Conservation (phyloP, 1,284 basidiomycete genomes). For the Leccinum brunneo-olivaceum region DNA sequence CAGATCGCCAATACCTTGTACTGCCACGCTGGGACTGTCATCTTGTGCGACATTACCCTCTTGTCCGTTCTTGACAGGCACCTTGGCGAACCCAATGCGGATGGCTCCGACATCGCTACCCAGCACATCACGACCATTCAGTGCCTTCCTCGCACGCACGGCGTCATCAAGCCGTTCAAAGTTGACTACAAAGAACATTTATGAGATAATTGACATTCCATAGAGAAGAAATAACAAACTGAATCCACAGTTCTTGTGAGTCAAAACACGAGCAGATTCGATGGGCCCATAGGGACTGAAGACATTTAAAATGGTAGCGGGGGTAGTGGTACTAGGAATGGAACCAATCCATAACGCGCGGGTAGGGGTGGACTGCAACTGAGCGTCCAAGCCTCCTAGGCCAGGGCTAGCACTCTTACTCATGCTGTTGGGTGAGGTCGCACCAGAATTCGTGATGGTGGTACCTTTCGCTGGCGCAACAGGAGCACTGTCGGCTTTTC, state of each 20-base stretch:
- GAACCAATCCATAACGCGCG: slow-evolving; percentile 94
- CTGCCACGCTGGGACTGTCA: slow-evolving; percentile 55
- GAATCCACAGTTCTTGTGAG: slow-evolving; percentile 96
- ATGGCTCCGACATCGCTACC: slow-evolving; percentile 94
- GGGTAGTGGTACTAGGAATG: slow-evolving; percentile 89
- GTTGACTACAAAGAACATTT: slow-evolving; percentile 57
- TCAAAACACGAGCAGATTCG: slow-evolving; percentile 91
- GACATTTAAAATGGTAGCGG: slow-evolving; percentile 84
- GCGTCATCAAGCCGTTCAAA: slow-evolving; percentile 97
- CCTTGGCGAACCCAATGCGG: slow-evolving; percentile 93
- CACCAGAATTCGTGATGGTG: slow-evolving; percentile 51
- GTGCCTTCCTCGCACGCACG: slow-evolving; percentile 86
- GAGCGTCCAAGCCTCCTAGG: slow-evolving; percentile 67
- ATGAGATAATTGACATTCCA: background rate
- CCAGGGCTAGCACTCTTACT: slow-evolving; percentile 48
- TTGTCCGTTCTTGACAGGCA: slow-evolving; percentile 80
- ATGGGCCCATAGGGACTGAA: slow-evolving; percentile 97
- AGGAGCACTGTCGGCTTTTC: slow-evolving; percentile 91
- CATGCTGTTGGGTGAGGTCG: slow-evolving; percentile 54
- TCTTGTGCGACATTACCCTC: slow-evolving; percentile 57
- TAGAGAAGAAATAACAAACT: slow-evolving; percentile 44
- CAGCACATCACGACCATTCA: slow-evolving; percentile 92
- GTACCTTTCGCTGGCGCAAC: slow-evolving; percentile 78
- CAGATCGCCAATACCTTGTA: slow-evolving; percentile 74
- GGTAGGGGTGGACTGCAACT: slow-evolving; percentile 81